Evolutionary conservation across 2,329 filamentous ascomycete species (phyloP), one percentile per base, ranked within the genome.

Genomic region (Fusarium avenaceum): DNA sequence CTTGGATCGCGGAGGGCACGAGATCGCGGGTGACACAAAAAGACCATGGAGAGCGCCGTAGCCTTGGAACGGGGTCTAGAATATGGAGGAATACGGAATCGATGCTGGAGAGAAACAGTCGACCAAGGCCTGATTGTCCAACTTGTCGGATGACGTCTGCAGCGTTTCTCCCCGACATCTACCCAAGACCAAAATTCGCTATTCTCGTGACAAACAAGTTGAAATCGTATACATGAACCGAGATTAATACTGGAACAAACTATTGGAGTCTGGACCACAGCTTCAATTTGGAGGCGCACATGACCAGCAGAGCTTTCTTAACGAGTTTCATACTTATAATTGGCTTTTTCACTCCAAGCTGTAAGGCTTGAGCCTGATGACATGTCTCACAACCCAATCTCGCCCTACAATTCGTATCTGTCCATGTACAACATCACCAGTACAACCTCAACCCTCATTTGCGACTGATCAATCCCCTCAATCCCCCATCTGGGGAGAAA

Each of bases 1-100:
- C 28, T 28, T 28, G 28, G 19, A 64, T 64, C 61, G 60, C 60
- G 60, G 61, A 64, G 61, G 26, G 28, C 30, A 44, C 32, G 14
- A 64, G 61, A 64, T 64, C 59, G 52, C 32, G 60, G 61, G 61
- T 64, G 55, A 50, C 28, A 30, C 28, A 28, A 28, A 40, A 46
- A 17, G 45, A 6, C 30, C 43, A 64, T 63, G 58, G 49, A 63
- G 49, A 44, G 32, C 39, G 33, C 61, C 59, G 30, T 45, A 3
- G 8, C 52, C 51, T 58, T 64, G 60, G 60, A 48, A 59, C 53
- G 8, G 53, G 14, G 30, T 58, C 61, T 52, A 47, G 59, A 46
- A 22, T 45, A 58, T 57, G 51, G 45, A 63, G 44, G 39, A 65
- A 44, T 9, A 28, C 61, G 61, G 60, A 35, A 44, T 57, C 6